Evolutionary conservation across 2,329 filamentous ascomycete species (phyloP).

Genomic region (Aspergillus nomiae): DNA sequence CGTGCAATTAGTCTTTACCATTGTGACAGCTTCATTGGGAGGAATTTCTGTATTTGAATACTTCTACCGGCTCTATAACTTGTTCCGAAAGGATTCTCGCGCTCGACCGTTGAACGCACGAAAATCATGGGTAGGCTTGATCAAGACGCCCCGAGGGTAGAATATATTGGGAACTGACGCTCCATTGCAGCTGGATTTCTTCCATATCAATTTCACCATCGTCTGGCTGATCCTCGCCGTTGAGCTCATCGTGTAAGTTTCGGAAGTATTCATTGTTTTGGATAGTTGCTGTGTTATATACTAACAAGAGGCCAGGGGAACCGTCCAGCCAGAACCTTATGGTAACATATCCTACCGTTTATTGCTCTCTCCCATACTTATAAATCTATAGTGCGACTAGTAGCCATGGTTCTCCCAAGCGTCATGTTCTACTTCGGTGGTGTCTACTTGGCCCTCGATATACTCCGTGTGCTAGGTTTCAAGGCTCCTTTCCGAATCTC

Average conservation of each 20-base stretch:
- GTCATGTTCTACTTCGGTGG: slow-evolving; percentile 50
- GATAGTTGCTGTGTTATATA: neutral
- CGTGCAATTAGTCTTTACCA: slow-evolving; percentile 39
- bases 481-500: slow-evolving; percentile 64
- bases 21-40: slow-evolving; percentile 43
- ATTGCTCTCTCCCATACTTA: slow-evolving; percentile 3
- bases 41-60: slow-evolving; percentile 48
- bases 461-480: slow-evolving; percentile 44
- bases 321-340: slow-evolving; percentile 42
- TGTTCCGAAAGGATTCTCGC: slow-evolving; percentile 40
- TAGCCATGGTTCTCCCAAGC: slow-evolving; percentile 48
- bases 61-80: slow-evolving; percentile 43
- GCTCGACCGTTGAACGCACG: slow-evolving; percentile 45
- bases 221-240: slow-evolving; percentile 47
- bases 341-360: slow-evolving; percentile 30
- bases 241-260: slow-evolving; percentile 45
- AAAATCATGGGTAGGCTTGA: slow-evolving; percentile 41
- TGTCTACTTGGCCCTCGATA: slow-evolving; percentile 44
- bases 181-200: slow-evolving; percentile 43
- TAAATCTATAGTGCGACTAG: slow-evolving; percentile 38
- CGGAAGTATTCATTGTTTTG: neutral
- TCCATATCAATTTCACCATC: slow-evolving; percentile 49
- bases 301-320: slow-evolving; percentile 37
- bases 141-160: neutral
- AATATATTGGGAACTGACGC: slow-evolving; percentile 9